Conservation (phyloP, 768 basidiomycete species). For the Asterophora parasitica region DNA sequence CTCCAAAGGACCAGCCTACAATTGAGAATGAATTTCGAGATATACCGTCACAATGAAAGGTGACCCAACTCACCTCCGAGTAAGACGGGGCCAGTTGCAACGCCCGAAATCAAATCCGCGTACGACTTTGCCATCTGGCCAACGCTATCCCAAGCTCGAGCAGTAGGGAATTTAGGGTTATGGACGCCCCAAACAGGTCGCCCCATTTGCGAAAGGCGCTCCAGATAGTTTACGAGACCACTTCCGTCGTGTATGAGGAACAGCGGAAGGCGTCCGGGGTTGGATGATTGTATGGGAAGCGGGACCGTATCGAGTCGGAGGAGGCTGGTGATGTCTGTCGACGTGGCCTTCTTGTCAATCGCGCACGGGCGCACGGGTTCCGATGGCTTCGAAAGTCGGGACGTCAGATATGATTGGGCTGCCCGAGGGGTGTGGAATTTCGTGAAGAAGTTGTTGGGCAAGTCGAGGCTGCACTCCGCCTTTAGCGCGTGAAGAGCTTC, state of each 20-base stretch:
- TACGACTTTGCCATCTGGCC: conserved; percentile 52
- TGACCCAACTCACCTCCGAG: conserved; percentile 60
- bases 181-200: conserved; percentile 58
- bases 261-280: conserved; percentile 33
- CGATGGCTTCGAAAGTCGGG: neutral
- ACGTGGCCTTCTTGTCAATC: neutral
- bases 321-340: conserved; percentile 12
- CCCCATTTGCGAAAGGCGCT: conserved; percentile 39
- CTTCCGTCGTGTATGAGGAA: conserved; percentile 74
- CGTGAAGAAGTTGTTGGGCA: conserved; percentile 43
- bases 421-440: conserved; percentile 35
- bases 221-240: conserved; percentile 51
- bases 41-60: neutral
- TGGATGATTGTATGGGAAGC: conserved; percentile 32
- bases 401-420: conserved; percentile 27
- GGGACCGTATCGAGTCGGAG: conserved; percentile 26
- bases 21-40: neutral
- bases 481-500: conserved; percentile 50
- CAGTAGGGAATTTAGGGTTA: conserved; percentile 46
- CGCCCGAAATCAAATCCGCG: conserved; percentile 33
- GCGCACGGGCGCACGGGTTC: neutral
- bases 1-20: conserved; percentile 77
- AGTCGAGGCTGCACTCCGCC: conserved; percentile 32
- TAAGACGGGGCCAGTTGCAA: conserved; percentile 36
- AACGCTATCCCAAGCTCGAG: conserved; percentile 43